Evolutionary conservation across 192 early-diverging fungal genomes (phyloP).

Genomic region (Phlyctochytrium arcticum): DNA sequence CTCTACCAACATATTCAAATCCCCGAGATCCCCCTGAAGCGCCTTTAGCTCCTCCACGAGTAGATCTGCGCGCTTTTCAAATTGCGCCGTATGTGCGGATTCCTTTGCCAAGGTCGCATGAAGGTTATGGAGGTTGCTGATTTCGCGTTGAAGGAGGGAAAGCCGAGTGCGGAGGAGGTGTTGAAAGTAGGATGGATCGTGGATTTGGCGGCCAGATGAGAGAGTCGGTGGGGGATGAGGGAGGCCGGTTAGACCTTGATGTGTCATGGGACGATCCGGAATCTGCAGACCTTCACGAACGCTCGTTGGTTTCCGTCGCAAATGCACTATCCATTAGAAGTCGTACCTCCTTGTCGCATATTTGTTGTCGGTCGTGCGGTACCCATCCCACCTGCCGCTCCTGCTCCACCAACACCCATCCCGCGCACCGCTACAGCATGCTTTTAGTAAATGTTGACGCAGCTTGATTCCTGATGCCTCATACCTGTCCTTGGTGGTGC

Average conservation of each 20-base stretch:
- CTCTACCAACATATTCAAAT: slow-evolving; percentile 53
- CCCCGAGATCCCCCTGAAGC: slow-evolving; percentile 53
- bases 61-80: slow-evolving; percentile 52
- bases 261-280: slow-evolving; percentile 56
- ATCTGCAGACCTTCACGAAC: slow-evolving; percentile 43
- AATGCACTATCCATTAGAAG: background rate
- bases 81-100: slow-evolving; percentile 42
- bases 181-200: slow-evolving; percentile 53
- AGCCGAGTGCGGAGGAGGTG: slow-evolving; percentile 51
- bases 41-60: slow-evolving; percentile 49
- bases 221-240: background rate
- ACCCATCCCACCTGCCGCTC: slow-evolving; percentile 17
- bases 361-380: slow-evolving; percentile 33
- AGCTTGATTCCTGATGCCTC: background rate
- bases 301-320: background rate
- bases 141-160: slow-evolving; percentile 38
- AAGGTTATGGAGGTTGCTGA: slow-evolving; percentile 42
- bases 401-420: background rate
- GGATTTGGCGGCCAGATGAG: slow-evolving; percentile 41
- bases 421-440: too few species aligned
- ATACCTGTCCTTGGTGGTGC: slow-evolving; percentile 20
- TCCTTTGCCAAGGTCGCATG: slow-evolving; percentile 43
- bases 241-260: slow-evolving; percentile 60
- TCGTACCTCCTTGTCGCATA: slow-evolving; percentile 11
- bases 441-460: too few species aligned